Evolutionary conservation across 2,329 filamentous ascomycete genomes (phyloP).

Genomic region (Metarhizium anisopliae): DNA sequence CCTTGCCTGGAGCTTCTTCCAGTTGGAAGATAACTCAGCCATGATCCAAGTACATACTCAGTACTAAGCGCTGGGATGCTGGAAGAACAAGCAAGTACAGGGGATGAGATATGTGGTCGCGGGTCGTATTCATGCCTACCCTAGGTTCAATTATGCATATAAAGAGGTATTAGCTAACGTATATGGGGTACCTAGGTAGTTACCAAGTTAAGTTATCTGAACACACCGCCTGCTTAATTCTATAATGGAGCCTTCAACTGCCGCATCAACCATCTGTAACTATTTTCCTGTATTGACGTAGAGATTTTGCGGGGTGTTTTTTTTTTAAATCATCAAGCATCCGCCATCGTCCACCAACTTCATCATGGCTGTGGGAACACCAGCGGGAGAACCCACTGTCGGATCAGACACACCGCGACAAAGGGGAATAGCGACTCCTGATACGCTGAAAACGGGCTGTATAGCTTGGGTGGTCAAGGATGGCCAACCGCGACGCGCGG

Average conservation of each 20-base stretch:
- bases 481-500: slow-evolving; percentile 79
- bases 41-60: slow-evolving; percentile 13
- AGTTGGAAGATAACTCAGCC: slow-evolving; percentile 56
- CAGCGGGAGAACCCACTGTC: slow-evolving; percentile 42
- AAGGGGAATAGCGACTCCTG: slow-evolving; percentile 75
- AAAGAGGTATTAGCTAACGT: neutral
- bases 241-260: neutral
- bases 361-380: slow-evolving; percentile 46
- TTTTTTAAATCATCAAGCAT: neutral
- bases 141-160: neutral
- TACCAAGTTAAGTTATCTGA: neutral
- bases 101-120: neutral
- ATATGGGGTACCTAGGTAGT: too few species aligned
- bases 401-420: slow-evolving; percentile 51
- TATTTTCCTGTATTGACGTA: too few species aligned
- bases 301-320: too few species aligned
- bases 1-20: slow-evolving; percentile 67
- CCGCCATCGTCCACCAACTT: neutral
- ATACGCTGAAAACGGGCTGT: slow-evolving; percentile 59
- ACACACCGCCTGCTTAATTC: neutral
- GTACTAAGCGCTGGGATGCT: neutral
- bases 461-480: slow-evolving; percentile 59
- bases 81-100: neutral
- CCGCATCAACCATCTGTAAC: neutral
- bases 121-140: too few species aligned